phyloP scores from a whole-genome alignment of 208 protist genomes.

The Leishmania martiniquensis region DNA sequence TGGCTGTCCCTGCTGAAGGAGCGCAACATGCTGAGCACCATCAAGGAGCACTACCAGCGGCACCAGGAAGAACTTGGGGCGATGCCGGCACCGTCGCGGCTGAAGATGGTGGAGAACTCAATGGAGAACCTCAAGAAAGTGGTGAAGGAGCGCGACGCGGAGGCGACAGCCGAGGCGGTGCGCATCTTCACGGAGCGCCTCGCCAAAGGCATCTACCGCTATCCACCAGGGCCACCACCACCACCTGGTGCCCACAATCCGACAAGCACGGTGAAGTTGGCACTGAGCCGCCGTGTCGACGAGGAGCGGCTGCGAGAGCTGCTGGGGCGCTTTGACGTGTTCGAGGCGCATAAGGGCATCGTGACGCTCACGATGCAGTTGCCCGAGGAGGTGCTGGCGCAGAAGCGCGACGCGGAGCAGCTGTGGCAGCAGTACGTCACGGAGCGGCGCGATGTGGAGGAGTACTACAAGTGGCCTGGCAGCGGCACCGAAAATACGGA shows the following conservation, averaged over 20 bases:
- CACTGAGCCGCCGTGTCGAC: slow-evolving; percentile 67
- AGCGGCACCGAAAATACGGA: slow-evolving; percentile 1
- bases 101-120: slow-evolving; percentile 85
- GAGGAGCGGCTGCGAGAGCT: slow-evolving; percentile 70
- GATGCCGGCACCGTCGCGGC: slow-evolving; percentile 85
- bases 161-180: slow-evolving; percentile 64
- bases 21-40: slow-evolving; percentile 90
- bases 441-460: slow-evolving; percentile 66
- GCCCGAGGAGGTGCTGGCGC: slow-evolving; percentile 59
- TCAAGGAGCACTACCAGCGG: slow-evolving; percentile 85
- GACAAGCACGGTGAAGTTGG: slow-evolving; percentile 70
- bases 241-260: slow-evolving; percentile 65
- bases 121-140: slow-evolving; percentile 85
- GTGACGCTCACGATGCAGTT: slow-evolving; percentile 67
- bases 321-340: slow-evolving; percentile 83
- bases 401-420: slow-evolving; percentile 83
- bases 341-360: slow-evolving; percentile 86
- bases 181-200: slow-evolving; percentile 80
- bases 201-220: slow-evolving; percentile 71
- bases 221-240: slow-evolving; percentile 83
- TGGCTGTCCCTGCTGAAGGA: slow-evolving; percentile 93
- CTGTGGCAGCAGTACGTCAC: slow-evolving; percentile 78
- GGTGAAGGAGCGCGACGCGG: slow-evolving; percentile 82
- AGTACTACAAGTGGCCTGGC: slow-evolving; percentile 79
- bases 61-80: slow-evolving; percentile 92